phyloP scores from a whole-genome alignment of 2,329 filamentous ascomycete species.

The Cladophialophora psammophila region DNA sequence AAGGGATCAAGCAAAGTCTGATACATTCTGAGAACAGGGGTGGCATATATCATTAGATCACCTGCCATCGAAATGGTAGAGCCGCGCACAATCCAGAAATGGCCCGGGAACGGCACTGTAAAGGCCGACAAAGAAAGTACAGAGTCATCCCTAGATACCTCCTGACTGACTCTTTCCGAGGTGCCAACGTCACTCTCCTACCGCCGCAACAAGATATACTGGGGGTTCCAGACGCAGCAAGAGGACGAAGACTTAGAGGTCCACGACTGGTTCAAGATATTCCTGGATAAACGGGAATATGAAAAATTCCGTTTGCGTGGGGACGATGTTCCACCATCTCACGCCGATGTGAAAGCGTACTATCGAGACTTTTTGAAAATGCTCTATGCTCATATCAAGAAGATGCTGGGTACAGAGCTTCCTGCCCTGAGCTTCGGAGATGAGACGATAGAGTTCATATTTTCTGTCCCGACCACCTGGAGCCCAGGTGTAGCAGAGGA shows the following conservation, averaged over 20 bases:
- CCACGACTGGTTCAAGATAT: slow-evolving; percentile 32
- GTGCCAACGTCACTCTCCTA: slow-evolving; percentile 16
- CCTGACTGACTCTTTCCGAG: slow-evolving; percentile 31
- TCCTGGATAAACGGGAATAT: slow-evolving; percentile 23
- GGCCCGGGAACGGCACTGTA: slow-evolving; percentile 44
- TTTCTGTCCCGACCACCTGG: slow-evolving; percentile 55
- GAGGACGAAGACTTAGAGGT: slow-evolving; percentile 21
- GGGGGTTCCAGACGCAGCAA: slow-evolving; percentile 12
- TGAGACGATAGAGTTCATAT: slow-evolving; percentile 49
- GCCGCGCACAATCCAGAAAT: slow-evolving; percentile 47
- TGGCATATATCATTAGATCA: slow-evolving; percentile 44
- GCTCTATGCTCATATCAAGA: slow-evolving; percentile 46
- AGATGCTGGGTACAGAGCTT: slow-evolving; percentile 40
- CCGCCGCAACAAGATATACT: slow-evolving; percentile 3
- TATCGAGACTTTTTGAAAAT: slow-evolving; percentile 47
- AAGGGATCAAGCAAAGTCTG: not conserved
- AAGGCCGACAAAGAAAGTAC: slow-evolving; percentile 47
- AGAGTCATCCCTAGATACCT: no score
- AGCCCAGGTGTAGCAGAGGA: slow-evolving; percentile 49
- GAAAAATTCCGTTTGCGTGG: slow-evolving; percentile 9
- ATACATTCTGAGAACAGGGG: slow-evolving; percentile 41
- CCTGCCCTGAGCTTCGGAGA: slow-evolving; percentile 42
- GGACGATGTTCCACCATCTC: slow-evolving; percentile 37
- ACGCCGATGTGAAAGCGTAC: slow-evolving; percentile 42
- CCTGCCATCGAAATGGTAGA: slow-evolving; percentile 45